These are phyloP conservation scores for Stephanodiscus triporus DNA, from an alignment of 108 stramenopile genomes.

Conservation along the genomic window DNA sequence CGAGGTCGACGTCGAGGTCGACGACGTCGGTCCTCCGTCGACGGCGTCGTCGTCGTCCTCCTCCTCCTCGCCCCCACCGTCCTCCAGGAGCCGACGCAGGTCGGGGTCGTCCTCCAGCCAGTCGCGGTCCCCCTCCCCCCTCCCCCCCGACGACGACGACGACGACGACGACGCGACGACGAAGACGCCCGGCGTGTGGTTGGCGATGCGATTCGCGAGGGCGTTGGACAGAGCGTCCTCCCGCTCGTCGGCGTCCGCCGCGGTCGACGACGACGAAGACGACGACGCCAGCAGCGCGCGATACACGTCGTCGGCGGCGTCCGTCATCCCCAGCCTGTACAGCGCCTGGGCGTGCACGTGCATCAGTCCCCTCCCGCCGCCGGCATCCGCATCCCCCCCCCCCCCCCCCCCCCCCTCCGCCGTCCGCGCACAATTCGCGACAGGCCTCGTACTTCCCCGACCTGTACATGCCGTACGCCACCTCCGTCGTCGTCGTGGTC, in stretches of 20 bases:
- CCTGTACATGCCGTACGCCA: slow-evolving; percentile 44
- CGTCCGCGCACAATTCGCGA: slow-evolving; percentile 27
- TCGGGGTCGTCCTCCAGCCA: slow-evolving; percentile 47
- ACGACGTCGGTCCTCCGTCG: slow-evolving; percentile 9
- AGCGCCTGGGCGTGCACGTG: slow-evolving; percentile 49
- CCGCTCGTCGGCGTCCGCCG: slow-evolving; percentile 42
- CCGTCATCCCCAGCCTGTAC: slow-evolving; percentile 46
- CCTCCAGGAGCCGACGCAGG: slow-evolving; percentile 9
- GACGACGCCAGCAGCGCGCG: slow-evolving; percentile 8
- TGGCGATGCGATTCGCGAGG: slow-evolving; percentile 49
- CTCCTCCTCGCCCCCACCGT: background rate
- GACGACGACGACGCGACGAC: slow-evolving; percentile 8
- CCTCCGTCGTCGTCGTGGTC: slow-evolving; percentile 29
- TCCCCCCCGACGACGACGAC: too few relatives aligned
- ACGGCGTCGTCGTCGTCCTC: background rate
- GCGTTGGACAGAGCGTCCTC: slow-evolving; percentile 50
- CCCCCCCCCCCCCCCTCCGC: too few relatives aligned
- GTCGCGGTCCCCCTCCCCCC: too few relatives aligned
- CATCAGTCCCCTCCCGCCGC: slow-evolving; percentile 27
- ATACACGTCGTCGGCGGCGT: slow-evolving; percentile 30
- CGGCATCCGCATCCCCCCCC: background rate
- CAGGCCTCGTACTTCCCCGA: slow-evolving; percentile 45
- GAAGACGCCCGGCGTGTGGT: slow-evolving; percentile 43
- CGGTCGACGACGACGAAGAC: background rate
- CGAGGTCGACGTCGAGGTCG: background rate